Base-by-base conservation (phyloP, 441 rosid genomes). In the Erodium moschatum region DNA sequence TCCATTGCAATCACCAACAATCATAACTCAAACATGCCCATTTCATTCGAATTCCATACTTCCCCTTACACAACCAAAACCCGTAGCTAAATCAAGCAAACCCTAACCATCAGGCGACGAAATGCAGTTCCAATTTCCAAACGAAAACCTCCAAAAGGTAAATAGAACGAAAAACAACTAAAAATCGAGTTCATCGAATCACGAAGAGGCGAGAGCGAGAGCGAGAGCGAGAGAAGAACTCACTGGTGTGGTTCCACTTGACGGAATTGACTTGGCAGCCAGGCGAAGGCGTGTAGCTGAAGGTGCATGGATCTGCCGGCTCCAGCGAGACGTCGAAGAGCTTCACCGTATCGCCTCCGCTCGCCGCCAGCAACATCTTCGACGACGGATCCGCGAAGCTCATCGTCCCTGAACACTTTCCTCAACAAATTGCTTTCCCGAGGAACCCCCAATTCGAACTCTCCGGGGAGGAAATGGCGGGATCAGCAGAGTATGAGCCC, bases 231-330 rank as follows among this genome's bases (percentile, higher is more conserved):
- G 27, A 24, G 27, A 24, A 24, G 27, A 24, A 81, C 87, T 79
- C 69, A 91, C 96, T 91, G 42, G 96, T 91, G 82, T 87, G 97
- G 44, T 89, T 89, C 97, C 97, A 91, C 80, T 87, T 94, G 77
- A 94, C 86, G 18, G 97, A 87, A 85, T 86, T 91, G 66, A 91
- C 92, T 5, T 78, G 67, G 74, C 67, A 84, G 35, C 86, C 81
- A 18, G 90, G 88, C 64, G 92, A 80, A 6, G 99, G 97, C 66
- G 87, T 80, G 77, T 91, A 91, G 66, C 81, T 85, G 76, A 85
- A 81, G 65, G 83, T 79, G 75, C 94, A 87, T 12, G 90, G 99
- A 83, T 91, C 97, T 46, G 88, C 90, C 56, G 84, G 74, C 74
- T 83, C 90, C 60, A 80, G 84, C 3, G 90, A 84, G 4, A 88